phyloP scores from a whole-genome alignment of 2,329 filamentous ascomycete genomes.

The Curvularia hawaiiensis region DNA sequence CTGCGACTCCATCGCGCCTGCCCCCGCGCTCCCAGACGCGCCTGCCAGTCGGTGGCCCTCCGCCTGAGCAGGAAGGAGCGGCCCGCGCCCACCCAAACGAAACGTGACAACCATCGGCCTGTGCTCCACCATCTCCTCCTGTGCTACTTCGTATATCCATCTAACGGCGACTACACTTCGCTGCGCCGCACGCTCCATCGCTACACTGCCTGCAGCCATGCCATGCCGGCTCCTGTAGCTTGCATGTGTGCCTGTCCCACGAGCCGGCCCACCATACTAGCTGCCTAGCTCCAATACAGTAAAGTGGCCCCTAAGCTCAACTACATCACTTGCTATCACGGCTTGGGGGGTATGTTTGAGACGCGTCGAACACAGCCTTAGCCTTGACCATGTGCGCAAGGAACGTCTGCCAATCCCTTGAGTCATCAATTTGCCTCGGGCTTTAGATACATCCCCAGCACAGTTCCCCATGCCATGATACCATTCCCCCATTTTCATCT shows the following conservation, averaged over 20 bases:
- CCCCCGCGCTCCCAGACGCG: constrained; percentile 8
- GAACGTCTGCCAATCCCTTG: background rate
- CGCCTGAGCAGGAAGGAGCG: constrained; percentile 13
- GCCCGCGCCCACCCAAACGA: constrained; percentile 15
- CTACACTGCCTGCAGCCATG: constrained; percentile 5
- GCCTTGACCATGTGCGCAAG: too few relatives aligned
- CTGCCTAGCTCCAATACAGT: background rate
- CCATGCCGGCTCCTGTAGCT: constrained; percentile 15
- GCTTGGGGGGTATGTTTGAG: background rate
- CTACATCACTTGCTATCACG: background rate
- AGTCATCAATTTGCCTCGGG: constrained; percentile 1
- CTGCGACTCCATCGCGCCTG: constrained; percentile 16
- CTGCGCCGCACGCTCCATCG: background rate
- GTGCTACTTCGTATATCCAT: background rate
- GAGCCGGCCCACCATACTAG: background rate
- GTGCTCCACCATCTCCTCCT: too few relatives aligned
- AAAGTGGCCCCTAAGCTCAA: background rate
- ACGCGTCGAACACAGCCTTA: too few relatives aligned
- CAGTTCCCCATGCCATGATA: background rate
- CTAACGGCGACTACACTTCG: background rate
- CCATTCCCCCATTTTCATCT: background rate
- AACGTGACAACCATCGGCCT: constrained; percentile 1
- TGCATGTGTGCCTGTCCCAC: constrained; percentile 8
- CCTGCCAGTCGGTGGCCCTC: constrained; percentile 21
- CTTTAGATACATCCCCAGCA: background rate